Evolutionary conservation across 225 moss, liverwort and hornwort species (phyloP).

Genomic region (Straminergon stramineum): DNA sequence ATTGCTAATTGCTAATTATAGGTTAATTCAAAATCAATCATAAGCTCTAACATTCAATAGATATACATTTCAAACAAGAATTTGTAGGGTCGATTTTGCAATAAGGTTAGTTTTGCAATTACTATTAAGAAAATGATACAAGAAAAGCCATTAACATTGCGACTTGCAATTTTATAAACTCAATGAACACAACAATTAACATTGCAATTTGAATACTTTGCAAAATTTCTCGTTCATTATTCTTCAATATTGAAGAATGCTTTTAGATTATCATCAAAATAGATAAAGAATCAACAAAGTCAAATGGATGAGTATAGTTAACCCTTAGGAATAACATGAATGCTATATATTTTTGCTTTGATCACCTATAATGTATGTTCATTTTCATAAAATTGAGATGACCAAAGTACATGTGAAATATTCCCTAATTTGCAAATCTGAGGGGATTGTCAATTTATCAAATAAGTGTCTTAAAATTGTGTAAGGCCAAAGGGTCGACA

Average conservation of each 20-base stretch:
- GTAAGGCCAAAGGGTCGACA: rapidly evolving
- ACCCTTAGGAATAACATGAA: neutral
- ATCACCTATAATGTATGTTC: neutral
- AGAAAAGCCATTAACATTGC: too few species aligned
- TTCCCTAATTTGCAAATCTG: rapidly evolving
- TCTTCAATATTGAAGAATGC: neutral
- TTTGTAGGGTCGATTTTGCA: neutral
- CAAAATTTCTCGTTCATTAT: neutral
- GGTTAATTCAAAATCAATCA: neutral
- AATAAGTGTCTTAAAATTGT: neutral
- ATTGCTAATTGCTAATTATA: neutral
- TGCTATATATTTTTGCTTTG: neutral
- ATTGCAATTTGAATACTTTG: rapidly evolving
- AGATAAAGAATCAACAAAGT: neutral
- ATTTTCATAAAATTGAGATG: neutral
- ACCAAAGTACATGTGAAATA: neutral
- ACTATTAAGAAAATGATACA: neutral
- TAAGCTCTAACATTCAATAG: neutral
- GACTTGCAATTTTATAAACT: too few species aligned
- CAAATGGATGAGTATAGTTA: neutral
- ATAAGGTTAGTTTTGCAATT: neutral
- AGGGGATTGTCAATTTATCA: rapidly evolving
- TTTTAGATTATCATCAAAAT: neutral
- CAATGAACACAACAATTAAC: neutral
- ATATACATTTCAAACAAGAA: neutral